These are phyloP conservation scores for Chalciporus piperatoides DNA, from an alignment of 1,284 basidiomycete genomes.

Conservation along the genomic window DNA sequence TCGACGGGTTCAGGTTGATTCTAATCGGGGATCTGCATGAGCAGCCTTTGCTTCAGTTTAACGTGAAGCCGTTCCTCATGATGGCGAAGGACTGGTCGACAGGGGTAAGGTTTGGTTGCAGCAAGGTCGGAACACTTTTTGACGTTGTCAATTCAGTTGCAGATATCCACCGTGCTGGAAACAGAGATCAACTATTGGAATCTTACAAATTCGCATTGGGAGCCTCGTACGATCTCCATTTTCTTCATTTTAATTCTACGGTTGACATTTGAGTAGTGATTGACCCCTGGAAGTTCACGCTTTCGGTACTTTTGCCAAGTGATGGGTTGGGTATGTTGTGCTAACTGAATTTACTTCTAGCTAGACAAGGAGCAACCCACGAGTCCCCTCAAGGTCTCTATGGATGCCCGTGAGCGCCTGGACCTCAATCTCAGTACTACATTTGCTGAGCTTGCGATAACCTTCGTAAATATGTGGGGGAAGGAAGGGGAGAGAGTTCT, in stretches of 20 bases:
- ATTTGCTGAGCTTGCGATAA: conserved; percentile 84
- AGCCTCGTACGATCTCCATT: conserved; percentile 64
- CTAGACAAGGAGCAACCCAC: conserved; percentile 49
- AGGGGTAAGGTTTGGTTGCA: conserved; percentile 52
- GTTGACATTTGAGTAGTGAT: conserved; percentile 55
- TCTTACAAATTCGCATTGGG: conserved; percentile 97
- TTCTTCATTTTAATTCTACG: neutral
- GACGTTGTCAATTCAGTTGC: conserved; percentile 50
- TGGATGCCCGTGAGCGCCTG: conserved; percentile 81
- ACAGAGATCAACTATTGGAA: conserved; percentile 96
- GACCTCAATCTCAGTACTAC: conserved; percentile 93
- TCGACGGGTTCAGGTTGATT: conserved; percentile 91
- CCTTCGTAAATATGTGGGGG: conserved; percentile 69
- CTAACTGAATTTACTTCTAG: conserved; percentile 35
- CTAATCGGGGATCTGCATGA: conserved; percentile 96
- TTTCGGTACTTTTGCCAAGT: conserved; percentile 48
- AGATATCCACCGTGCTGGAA: conserved; percentile 76
- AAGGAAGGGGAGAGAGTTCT: conserved; percentile 72
- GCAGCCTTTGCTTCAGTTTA: conserved; percentile 90
- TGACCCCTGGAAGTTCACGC: conserved; percentile 92
- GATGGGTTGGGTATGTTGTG: neutral
- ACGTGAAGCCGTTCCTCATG: conserved; percentile 82
- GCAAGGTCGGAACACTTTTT: conserved; percentile 4
- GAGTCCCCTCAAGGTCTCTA: conserved; percentile 56
- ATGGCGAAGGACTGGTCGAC: conserved; percentile 92